These are phyloP conservation scores for Glaciozyma antarctica DNA, from an alignment of 768 basidiomycete genomes.

Conservation along the genomic window DNA sequence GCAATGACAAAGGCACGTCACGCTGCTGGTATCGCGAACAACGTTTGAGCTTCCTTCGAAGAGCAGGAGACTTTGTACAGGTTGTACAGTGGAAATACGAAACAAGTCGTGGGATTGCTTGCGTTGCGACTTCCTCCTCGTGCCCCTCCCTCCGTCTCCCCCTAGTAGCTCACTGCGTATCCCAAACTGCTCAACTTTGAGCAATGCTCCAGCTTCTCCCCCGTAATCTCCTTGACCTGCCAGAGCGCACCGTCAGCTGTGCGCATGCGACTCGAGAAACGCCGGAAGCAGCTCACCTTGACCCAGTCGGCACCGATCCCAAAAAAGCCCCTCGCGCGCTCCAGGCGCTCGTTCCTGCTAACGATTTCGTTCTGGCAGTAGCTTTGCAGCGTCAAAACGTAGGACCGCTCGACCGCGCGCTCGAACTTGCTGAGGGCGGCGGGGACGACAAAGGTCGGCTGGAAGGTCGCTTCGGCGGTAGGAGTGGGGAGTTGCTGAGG, in stretches of 20 bases:
- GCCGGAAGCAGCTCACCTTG: slow-evolving; percentile 35
- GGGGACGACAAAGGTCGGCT: not conserved
- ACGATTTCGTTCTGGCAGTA: slow-evolving; percentile 57
- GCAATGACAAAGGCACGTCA: slow-evolving; percentile 4
- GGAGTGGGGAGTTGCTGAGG: not conserved
- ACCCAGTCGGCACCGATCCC: slow-evolving; percentile 78
- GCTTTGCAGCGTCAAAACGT: slow-evolving; percentile 48
- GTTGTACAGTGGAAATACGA: no score
- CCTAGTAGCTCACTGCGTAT: not conserved
- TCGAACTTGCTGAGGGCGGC: slow-evolving; percentile 11
- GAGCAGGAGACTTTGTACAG: no score
- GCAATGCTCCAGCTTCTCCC: slow-evolving; percentile 63
- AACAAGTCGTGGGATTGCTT: no score
- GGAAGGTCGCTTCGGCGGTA: not conserved
- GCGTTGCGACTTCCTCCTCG: no score
- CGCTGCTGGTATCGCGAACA: not conserved
- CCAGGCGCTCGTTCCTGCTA: slow-evolving; percentile 58
- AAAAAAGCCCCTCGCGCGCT: slow-evolving; percentile 72
- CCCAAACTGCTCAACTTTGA: slow-evolving; percentile 53
- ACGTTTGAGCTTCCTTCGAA: no score
- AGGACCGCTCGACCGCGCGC: slow-evolving; percentile 18
- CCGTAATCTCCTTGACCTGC: slow-evolving; percentile 59
- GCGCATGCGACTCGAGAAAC: not conserved
- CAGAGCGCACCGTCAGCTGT: not conserved
- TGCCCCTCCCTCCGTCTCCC: no score